Evolutionary conservation across 345 rosid species (phyloP).

Genomic region (Eucalyptus viminalis): DNA sequence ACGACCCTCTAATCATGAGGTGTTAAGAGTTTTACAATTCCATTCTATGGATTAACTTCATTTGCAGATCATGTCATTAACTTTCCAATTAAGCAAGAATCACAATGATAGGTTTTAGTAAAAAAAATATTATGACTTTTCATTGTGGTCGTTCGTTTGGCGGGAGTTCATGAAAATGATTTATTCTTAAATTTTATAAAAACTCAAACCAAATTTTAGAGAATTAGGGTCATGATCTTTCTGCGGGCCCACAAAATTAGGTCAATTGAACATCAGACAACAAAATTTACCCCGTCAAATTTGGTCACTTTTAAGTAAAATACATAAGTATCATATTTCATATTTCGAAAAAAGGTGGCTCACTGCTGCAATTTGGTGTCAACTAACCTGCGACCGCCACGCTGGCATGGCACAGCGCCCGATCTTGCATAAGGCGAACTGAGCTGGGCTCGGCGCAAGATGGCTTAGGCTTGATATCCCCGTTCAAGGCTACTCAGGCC

Average conservation of each 20-base stretch:
- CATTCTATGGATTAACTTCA: background rate
- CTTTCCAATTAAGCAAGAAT: background rate
- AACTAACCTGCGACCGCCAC: too few species aligned
- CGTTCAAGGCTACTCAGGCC: background rate
- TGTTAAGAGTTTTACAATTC: background rate
- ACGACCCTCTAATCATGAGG: background rate
- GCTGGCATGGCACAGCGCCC: background rate
- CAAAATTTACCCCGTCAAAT: background rate
- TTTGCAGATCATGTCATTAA: background rate
- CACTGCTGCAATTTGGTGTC: background rate
- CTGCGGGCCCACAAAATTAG: background rate
- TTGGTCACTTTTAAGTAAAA: background rate
- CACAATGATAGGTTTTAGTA: background rate
- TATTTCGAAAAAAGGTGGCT: background rate
- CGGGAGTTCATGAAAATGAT: fast-evolving
- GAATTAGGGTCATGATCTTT: background rate
- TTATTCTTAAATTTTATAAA: background rate
- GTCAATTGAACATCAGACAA: background rate
- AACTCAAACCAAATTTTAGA: background rate
- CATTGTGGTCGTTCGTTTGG: too few species aligned
- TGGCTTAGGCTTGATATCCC: background rate
- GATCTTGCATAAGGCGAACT: background rate
- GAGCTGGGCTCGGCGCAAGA: background rate
- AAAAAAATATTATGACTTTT: background rate
- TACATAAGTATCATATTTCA: background rate